Evolutionary conservation across 2,329 filamentous ascomycete species (phyloP), one percentile per base, ranked within the genome.

Genomic region (Colletotrichum agaves): DNA sequence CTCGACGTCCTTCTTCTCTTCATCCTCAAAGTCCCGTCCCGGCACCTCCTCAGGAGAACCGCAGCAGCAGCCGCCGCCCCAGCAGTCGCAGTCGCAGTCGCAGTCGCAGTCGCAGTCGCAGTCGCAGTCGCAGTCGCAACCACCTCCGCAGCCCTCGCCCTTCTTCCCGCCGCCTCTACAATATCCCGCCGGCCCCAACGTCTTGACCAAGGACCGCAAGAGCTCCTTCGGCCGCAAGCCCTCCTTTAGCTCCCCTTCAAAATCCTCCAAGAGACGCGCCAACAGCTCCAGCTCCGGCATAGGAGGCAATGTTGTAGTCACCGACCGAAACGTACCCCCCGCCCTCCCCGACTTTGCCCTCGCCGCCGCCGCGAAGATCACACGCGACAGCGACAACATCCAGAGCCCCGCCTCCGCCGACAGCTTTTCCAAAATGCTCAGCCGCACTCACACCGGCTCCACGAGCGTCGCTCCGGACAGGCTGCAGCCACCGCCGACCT

Each of bases 271-370:
- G 66, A 79, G 80, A 56, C 79, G 80, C 55, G 78, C 83, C 44
- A 81, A 81, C 63, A 79, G 79, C 70, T 80, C 82, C 23, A 80
- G 82, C 10, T 78, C 81, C 8, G 78, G 82, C 52, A 76, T 78
- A 60, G 78, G 76, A 65, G 79, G 78, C 27, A 76, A 76, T 72
- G 75, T 77, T 70, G 74, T 81, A 70, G 75, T 81, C 53, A 84
- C 81, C 60, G 83, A 85, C 75, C 81, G 79, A 56, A 72, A 81
- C 21, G 79, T 78, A 49, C 86, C 85, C 37, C 84, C 85, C n/a
- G 83, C 84, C 5, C 79, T 88, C 17, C 85, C 85, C 50, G 83
- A 87, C 59, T 85, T 85, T 76, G 83, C 83, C 4, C 81, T 86
- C 63, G 75, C 83, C n/a, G 81, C 81, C 49, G 80, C 83, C 4